Evolutionary conservation across 2,329 filamentous ascomycete genomes (phyloP), one percentile per base, ranked within the genome.

Genomic region (Davidsoniella neocaledoniae): DNA sequence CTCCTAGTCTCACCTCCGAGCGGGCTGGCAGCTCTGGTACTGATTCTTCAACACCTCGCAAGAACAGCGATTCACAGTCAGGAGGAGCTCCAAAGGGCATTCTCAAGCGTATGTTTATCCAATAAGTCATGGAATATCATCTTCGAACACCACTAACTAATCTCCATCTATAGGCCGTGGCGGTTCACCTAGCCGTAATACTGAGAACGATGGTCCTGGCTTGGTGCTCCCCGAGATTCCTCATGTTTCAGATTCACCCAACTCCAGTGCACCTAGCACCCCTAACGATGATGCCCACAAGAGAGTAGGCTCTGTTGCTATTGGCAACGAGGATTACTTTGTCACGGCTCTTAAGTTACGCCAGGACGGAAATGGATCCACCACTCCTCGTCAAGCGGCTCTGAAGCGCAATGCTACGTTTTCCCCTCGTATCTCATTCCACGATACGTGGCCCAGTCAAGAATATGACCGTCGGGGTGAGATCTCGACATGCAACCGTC

Each of bases 401-500:
- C 61, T 67, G 45, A 81, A 78, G 63, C 73, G 77, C 26, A 76
- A 71, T 56, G 75, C 78, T 1, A 82, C 77, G 0, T 98, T 96
- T 65, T 96, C 87, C 60, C 90, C 90, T 43, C 79, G 90, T 39
- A 86, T 96, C 47, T 79, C 94, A 55, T 96, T 95, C 63, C 80
- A 95, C 62, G 91, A 98, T 61, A 96, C 88, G 6, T 98, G 88
- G 87, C 87, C 88, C 2, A 86, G 82, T 60, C 83, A 84, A 58
- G 91, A 98, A 63, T 98, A 98, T 61, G 91, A 98, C 63, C 84
- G 91, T 54, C 80, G 91, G 49, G 91, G 91, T 49, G 91, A 98
- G 54, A 84, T 96, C 67, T 88, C 91, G 9, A 98, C 91, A 1
- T 98, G 91, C 77, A 98, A 98, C 63, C 85, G 90, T 56, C 73